Percentiles rank a stretch among this genome's conserved stretches.
These are phyloP conservation scores for Fonsecaea erecta DNA, from an alignment of 2,329 filamentous ascomycete genomes.

Conservation along the genomic window DNA sequence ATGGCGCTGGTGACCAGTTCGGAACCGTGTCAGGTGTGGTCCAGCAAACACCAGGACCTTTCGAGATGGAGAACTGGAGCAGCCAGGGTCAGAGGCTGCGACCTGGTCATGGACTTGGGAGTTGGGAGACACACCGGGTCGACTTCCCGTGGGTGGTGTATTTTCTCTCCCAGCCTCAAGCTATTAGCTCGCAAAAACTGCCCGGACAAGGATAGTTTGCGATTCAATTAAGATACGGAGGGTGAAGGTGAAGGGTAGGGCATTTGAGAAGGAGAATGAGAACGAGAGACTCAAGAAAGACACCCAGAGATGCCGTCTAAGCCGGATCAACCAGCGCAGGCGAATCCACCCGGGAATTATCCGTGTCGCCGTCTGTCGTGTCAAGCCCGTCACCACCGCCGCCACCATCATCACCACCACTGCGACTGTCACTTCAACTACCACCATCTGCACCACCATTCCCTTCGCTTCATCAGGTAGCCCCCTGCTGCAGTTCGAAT, in stretches of 20 bases:
- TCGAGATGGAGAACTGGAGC: not conserved
- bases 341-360: slow-evolving; percentile 1
- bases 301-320: slow-evolving; percentile 3
- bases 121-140: not conserved
- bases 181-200: not conserved
- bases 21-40: not conserved
- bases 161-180: not conserved
- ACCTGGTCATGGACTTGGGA: not conserved
- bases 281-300: not conserved
- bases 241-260: not conserved
- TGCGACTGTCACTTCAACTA: not conserved
- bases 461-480: not conserved
- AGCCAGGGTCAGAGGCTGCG: not conserved
- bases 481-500: slow-evolving; percentile 2
- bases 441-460: not conserved
- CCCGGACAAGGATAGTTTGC: not conserved
- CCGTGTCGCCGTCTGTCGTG: slow-evolving; percentile 1
- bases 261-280: not conserved
- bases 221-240: not conserved
- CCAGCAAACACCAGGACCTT: not conserved
- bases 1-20: not conserved
- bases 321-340: slow-evolving; percentile 2
- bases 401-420: not conserved
- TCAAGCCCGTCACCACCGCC: not conserved
- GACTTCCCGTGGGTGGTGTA: not conserved